Evolutionary conservation across 768 basidiomycete genomes (phyloP).

Genomic region (Chalciporus sphaerocephalus): DNA sequence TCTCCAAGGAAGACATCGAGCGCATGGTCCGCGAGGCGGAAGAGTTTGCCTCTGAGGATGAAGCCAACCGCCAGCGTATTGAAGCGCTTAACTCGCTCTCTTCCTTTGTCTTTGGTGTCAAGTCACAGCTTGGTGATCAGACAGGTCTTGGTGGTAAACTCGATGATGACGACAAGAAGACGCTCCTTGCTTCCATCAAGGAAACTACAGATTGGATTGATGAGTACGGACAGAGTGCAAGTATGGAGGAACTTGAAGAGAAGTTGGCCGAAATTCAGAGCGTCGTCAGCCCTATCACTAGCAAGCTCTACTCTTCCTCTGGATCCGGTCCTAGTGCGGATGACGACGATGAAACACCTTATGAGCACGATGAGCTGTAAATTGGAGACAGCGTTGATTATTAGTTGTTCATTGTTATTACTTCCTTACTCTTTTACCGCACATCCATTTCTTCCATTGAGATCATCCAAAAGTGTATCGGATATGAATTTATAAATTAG

Average conservation of each 20-base stretch:
- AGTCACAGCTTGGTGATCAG: constrained; percentile 80
- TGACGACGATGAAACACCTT: constrained; percentile 43
- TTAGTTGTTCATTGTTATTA: constrained; percentile 5
- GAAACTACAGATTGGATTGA: constrained; percentile 93
- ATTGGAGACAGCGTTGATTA: constrained; percentile 5
- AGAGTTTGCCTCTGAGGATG: constrained; percentile 81
- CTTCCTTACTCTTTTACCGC: constrained; percentile 1
- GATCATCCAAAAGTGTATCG: background rate
- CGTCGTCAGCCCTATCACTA: constrained; percentile 79
- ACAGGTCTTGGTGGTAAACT: constrained; percentile 91
- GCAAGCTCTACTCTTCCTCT: constrained; percentile 62
- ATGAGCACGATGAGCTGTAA: constrained; percentile 54
- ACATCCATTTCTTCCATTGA: background rate
- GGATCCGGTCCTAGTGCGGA: constrained; percentile 29
- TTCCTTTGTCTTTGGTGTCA: constrained; percentile 80
- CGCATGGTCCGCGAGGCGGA: constrained; percentile 95
- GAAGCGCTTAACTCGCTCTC: constrained; percentile 82
- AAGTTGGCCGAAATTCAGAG: constrained; percentile 74
- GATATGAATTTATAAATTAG: constrained; percentile 15
- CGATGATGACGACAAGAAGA: constrained; percentile 77
- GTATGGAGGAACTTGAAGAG: constrained; percentile 88
- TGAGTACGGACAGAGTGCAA: constrained; percentile 68
- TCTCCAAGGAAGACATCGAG: constrained; percentile 86
- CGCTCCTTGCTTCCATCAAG: constrained; percentile 75
- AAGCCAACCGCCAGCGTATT: constrained; percentile 73